Evolutionary conservation across 495 filamentous ascomycete species (phyloP).

Genomic region (Penicillium canescens): DNA sequence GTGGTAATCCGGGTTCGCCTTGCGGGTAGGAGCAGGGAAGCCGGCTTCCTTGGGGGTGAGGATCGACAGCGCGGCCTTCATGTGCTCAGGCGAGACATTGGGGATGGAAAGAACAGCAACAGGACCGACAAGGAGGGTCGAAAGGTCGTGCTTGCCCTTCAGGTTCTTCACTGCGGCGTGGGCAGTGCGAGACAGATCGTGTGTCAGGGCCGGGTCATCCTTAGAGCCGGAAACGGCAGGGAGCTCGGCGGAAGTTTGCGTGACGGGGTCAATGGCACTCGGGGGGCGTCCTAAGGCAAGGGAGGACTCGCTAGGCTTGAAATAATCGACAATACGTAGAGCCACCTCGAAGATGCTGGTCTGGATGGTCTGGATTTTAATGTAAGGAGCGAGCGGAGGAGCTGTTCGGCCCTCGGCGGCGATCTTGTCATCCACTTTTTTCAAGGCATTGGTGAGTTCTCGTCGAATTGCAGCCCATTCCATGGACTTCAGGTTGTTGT

Average conservation of each 20-base stretch:
- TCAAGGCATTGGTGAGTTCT: constrained; percentile 70
- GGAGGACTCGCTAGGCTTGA: constrained; percentile 55
- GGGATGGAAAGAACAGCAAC: constrained; percentile 81
- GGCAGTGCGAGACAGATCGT: constrained; percentile 73
- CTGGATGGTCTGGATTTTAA: constrained; percentile 79
- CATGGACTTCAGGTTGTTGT: constrained; percentile 85
- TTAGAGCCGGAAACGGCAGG: constrained; percentile 27
- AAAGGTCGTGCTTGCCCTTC: constrained; percentile 62
- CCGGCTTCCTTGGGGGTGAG: constrained; percentile 66
- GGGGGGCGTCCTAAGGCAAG: constrained; percentile 26
- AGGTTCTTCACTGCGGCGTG: constrained; percentile 57
- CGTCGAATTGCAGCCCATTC: constrained; percentile 89
- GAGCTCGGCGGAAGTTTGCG: constrained; percentile 43
- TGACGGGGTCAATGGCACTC: constrained; percentile 43
- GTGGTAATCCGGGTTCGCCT: constrained; percentile 75
- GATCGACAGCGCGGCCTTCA: constrained; percentile 74
- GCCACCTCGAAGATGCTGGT: constrained; percentile 87
- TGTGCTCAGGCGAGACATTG: constrained; percentile 73
- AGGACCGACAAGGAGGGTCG: constrained; percentile 79
- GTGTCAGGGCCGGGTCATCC: constrained; percentile 59
- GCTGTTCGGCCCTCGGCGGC: constrained; percentile 44
- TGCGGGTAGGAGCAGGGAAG: constrained; percentile 76
- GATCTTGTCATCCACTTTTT: constrained; percentile 62
- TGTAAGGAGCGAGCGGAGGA: constrained; percentile 49
- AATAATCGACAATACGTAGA: constrained; percentile 82